phyloP scores from a whole-genome alignment of 345 rosid genomes.

The Rhodamnia rubescens region DNA sequence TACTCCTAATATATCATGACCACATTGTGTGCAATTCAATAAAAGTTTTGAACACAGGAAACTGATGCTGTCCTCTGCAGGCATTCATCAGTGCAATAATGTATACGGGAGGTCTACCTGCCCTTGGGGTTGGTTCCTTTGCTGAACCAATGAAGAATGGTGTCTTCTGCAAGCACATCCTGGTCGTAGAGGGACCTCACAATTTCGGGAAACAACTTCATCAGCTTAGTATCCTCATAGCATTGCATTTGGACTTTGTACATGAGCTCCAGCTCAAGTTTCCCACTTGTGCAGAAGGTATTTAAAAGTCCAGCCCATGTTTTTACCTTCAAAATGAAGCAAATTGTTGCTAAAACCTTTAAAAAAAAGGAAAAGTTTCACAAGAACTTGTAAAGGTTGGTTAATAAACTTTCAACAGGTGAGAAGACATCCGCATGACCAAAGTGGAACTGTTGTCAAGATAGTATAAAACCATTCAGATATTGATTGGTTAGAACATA shows the following conservation, averaged over 20 bases:
- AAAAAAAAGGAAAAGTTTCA: neutral
- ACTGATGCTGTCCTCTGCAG: neutral
- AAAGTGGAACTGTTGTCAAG: neutral
- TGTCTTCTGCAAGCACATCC: slow-evolving; percentile 97
- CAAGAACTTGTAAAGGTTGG: neutral
- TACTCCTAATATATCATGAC: neutral
- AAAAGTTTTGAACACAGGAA: neutral
- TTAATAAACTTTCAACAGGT: neutral
- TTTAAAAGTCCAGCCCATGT: slow-evolving; percentile 79
- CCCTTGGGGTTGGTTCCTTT: slow-evolving; percentile 94
- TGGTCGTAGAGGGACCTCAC: slow-evolving; percentile 82
- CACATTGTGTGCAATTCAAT: neutral
- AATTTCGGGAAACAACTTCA: slow-evolving; percentile 93
- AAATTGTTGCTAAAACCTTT: neutral
- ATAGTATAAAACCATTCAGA: neutral
- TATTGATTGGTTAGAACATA: neutral
- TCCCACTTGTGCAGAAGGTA: slow-evolving; percentile 76
- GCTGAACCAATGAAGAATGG: slow-evolving; percentile 87
- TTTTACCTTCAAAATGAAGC: slow-evolving; percentile 48
- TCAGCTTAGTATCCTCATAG: slow-evolving; percentile 94
- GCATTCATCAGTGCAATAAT: neutral
- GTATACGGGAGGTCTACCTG: slow-evolving; percentile 36
- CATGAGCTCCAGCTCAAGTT: slow-evolving; percentile 88
- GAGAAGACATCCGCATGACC: neutral
- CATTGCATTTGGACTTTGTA: slow-evolving; percentile 98